Evolutionary conservation across 306 rosid genomes (phyloP).

Genomic region (Styphnolobium japonicum): DNA sequence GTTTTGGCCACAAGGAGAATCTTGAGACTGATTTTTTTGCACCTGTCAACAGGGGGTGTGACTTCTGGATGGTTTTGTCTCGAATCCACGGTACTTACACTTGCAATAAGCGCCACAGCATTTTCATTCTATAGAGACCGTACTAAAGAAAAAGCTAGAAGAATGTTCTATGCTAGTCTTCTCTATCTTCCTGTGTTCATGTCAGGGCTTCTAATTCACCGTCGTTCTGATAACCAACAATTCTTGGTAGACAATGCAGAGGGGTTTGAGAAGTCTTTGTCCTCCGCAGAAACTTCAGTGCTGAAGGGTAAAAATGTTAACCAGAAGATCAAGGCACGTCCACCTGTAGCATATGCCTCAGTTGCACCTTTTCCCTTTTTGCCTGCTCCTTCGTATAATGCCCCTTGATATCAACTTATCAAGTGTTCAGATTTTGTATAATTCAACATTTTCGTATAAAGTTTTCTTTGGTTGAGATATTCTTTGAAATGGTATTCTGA

Average conservation of each 20-base stretch:
- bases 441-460: neutral
- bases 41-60: conserved; percentile 77
- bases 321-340: conserved; percentile 34
- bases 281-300: conserved; percentile 20
- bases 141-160: conserved; percentile 68
- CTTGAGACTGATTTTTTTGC: conserved; percentile 9
- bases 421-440: neutral
- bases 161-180: conserved; percentile 94
- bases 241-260: conserved; percentile 33
- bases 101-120: conserved; percentile 77
- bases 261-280: conserved; percentile 22
- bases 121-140: conserved; percentile 79
- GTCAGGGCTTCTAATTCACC: conserved; percentile 88
- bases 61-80: conserved; percentile 88
- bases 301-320: conserved; percentile 27
- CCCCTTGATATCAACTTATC: conserved; percentile 35
- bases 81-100: conserved; percentile 79
- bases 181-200: conserved; percentile 90
- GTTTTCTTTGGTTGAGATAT: conserved; percentile 18
- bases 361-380: conserved; percentile 87
- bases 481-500: conserved; percentile 16
- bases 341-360: conserved; percentile 88
- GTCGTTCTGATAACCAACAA: conserved; percentile 49
- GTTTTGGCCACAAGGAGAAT: neutral
- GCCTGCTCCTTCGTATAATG: conserved; percentile 69